Percentiles rank a stretch among this genome's conserved stretches.
phyloP scores from a whole-genome alignment of 2,329 filamentous ascomycete species.

The Fusarium pseudoanthophilum region DNA sequence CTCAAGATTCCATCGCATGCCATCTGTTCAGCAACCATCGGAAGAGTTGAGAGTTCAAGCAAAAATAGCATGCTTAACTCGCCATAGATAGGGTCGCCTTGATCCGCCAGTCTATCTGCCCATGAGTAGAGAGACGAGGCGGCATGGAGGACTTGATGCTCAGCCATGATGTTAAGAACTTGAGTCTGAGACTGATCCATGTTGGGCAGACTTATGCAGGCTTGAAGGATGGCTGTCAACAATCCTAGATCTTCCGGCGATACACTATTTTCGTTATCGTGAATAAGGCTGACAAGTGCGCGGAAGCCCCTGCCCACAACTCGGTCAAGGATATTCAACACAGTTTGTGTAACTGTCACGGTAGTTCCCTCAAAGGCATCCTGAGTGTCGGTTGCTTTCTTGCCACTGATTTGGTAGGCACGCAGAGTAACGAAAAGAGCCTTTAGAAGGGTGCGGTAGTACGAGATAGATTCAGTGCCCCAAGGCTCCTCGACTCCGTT shows the following conservation, averaged over 20 bases:
- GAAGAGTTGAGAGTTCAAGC: conserved; percentile 85
- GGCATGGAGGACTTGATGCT: conserved; percentile 80
- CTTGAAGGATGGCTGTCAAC: conserved; percentile 88
- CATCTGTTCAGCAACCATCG: conserved; percentile 85
- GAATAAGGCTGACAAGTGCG: conserved; percentile 81
- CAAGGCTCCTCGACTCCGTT: conserved; percentile 66
- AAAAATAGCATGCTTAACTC: conserved; percentile 92
- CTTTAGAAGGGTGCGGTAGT: conserved; percentile 86
- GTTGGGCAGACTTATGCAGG: conserved; percentile 80
- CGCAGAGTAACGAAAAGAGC: conserved; percentile 85
- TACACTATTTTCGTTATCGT: conserved; percentile 71
- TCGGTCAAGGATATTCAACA: conserved; percentile 82
- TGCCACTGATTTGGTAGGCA: conserved; percentile 62
- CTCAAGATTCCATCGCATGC: conserved; percentile 86
- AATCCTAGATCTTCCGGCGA: conserved; percentile 86
- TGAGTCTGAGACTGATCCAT: conserved; percentile 77
- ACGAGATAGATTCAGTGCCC: conserved; percentile 64
- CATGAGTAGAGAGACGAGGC: conserved; percentile 92
- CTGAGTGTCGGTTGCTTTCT: conserved; percentile 48
- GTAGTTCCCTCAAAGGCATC: conserved; percentile 50
- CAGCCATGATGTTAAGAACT: conserved; percentile 75
- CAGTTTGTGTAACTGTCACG: conserved; percentile 65
- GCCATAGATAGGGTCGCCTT: conserved; percentile 89
- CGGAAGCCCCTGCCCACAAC: conserved; percentile 86
- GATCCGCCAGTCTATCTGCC: conserved; percentile 83